phyloP scores from a whole-genome alignment of 2,329 filamentous ascomycete genomes.

The Diaporthe longicolla region DNA sequence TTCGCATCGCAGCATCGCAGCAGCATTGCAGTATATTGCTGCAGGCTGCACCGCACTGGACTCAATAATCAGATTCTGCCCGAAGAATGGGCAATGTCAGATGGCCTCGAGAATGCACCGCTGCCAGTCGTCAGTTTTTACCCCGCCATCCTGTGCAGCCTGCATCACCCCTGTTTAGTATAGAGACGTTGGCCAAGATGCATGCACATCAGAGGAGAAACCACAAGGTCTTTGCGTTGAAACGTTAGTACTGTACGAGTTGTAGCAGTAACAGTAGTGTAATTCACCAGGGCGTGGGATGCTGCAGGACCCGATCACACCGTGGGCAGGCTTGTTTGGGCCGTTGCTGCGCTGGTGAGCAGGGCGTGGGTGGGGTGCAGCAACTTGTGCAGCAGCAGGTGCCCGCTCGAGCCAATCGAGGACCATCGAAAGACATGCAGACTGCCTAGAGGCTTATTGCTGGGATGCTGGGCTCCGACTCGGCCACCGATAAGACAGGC shows the following conservation, averaged over 20 bases:
- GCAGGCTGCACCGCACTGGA: background rate
- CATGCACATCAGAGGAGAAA: background rate
- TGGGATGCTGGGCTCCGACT: slow-evolving; percentile 14
- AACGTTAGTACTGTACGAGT: background rate
- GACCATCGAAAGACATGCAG: background rate
- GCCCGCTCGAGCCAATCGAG: slow-evolving; percentile 21
- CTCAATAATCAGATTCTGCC: background rate
- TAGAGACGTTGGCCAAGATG: background rate
- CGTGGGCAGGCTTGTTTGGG: background rate
- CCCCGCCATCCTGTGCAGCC: slow-evolving; percentile 12
- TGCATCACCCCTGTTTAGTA: background rate
- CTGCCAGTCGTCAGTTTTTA: background rate
- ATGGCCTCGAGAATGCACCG: background rate
- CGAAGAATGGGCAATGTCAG: background rate
- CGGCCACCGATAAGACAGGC: slow-evolving; percentile 25
- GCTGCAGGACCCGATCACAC: slow-evolving; percentile 28
- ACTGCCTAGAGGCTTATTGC: no score
- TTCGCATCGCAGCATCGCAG: background rate
- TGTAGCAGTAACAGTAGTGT: no score
- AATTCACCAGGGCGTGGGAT: slow-evolving; percentile 8
- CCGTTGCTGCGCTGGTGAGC: background rate
- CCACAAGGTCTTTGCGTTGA: background rate
- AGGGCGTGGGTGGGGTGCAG: slow-evolving; percentile 7
- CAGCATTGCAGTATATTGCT: background rate
- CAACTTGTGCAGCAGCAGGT: background rate